Conservation (phyloP, 2,329 filamentous ascomycete species). For the Penicillium sp. region DNA sequence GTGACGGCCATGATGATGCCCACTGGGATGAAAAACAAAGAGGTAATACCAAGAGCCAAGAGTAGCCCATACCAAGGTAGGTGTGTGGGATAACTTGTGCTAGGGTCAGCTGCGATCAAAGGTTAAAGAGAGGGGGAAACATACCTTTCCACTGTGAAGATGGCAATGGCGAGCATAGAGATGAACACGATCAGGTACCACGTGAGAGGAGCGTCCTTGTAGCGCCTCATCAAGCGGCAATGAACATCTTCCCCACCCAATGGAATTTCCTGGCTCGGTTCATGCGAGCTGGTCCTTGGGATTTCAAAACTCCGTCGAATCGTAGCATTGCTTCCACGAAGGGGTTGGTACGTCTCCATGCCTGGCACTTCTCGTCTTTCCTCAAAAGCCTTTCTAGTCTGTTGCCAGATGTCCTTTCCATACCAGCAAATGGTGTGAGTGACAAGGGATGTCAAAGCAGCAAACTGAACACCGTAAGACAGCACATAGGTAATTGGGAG, state of each 20-base stretch:
- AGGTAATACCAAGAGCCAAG: slow-evolving; percentile 73
- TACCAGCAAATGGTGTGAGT: slow-evolving; percentile 85
- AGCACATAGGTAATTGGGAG: slow-evolving; percentile 84
- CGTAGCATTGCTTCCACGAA: slow-evolving; percentile 30
- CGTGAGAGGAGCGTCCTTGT: slow-evolving; percentile 74
- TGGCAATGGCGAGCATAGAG: slow-evolving; percentile 73
- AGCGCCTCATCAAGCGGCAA: slow-evolving; percentile 77
- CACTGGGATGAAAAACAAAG: slow-evolving; percentile 82
- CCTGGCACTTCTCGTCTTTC: slow-evolving; percentile 57
- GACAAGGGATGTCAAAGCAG: slow-evolving; percentile 73
- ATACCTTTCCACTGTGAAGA: slow-evolving; percentile 82
- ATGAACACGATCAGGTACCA: slow-evolving; percentile 80
- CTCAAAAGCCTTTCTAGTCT: slow-evolving; percentile 68
- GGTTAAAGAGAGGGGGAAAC: slow-evolving; percentile 32
- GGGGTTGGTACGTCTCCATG: slow-evolving; percentile 55
- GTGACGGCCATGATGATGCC: slow-evolving; percentile 93
- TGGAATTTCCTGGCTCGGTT: slow-evolving; percentile 38
- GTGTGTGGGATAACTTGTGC: slow-evolving; percentile 69
- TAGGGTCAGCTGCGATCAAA: slow-evolving; percentile 17
- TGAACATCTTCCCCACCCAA: slow-evolving; percentile 77
- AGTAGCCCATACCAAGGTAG: slow-evolving; percentile 85
- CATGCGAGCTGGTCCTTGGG: slow-evolving; percentile 27
- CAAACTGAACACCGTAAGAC: slow-evolving; percentile 84
- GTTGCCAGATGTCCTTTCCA: slow-evolving; percentile 75
- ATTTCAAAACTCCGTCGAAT: slow-evolving; percentile 13